Evolutionary conservation across 257 asterid genomes (phyloP), one percentile per base, ranked within the genome.

Genomic region (Prunella vulgaris): DNA sequence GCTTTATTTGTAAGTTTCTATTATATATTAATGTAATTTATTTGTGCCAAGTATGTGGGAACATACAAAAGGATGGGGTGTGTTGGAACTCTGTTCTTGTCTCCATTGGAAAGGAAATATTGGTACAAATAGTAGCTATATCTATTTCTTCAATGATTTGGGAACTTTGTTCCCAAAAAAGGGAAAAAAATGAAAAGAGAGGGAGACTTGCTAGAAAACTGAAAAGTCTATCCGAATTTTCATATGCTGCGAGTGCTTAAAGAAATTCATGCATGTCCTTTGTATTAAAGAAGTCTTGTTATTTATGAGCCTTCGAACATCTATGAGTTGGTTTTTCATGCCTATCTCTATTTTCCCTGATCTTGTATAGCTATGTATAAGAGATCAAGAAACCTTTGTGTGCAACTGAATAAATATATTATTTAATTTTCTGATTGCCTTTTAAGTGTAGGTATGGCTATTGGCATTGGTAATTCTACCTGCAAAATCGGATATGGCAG

Each of bases 391-490:
- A n/a, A n/a, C n/a, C n/a, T n/a, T n/a, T n/a, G n/a, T n/a, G n/a
- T n/a, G n/a, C n/a, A n/a, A n/a, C n/a, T n/a, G n/a, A n/a, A n/a
- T n/a, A n/a, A 21, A 49, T 40, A 40, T 37, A 38, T 42, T 28
- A 14, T 60, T 9, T 76, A 44, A 66, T 66, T 37, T 60, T 63
- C 13, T 22, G 44, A 12, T 14, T 60, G 25, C 54, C 56, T 70
- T 72, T 64, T 20, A 69, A 57, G 46, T 77, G 81, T 80, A 93
- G 99, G 96, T 85, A 66, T 93, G 99, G 99, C 89, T 93, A 44
- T 80, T 90, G 64, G 90, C 90, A 5, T 75, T 93, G 78, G 97
- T 90, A 76, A 66, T 93, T 76, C 72, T 93, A 78, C 99, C 99
- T 40, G 99, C 99, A 69, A 85, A 84, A 74, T 81, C 95, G 7